phyloP scores from a whole-genome alignment of 2,329 filamentous ascomycete species.

The Chrysoporthe deuterocubensis region DNA sequence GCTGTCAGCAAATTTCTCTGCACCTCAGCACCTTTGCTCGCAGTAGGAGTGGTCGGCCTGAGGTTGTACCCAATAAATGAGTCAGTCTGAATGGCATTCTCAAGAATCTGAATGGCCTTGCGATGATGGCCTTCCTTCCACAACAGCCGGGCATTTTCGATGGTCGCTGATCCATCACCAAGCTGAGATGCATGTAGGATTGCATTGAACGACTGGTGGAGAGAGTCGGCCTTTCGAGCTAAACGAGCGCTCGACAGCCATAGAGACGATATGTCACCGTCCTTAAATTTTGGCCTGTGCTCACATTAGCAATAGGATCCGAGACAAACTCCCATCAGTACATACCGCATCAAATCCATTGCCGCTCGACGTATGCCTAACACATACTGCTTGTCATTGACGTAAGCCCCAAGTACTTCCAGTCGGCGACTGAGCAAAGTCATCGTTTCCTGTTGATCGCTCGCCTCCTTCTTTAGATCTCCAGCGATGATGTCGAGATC shows the following conservation, averaged over 20 bases:
- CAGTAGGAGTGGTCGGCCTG: conserved; percentile 41
- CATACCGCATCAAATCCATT: conserved; percentile 77
- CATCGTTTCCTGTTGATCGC: conserved; percentile 48
- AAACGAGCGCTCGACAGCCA: conserved; percentile 88
- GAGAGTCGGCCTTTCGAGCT: conserved; percentile 82
- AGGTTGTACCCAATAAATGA: conserved; percentile 59
- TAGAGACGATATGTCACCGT: conserved; percentile 76
- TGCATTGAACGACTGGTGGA: conserved; percentile 89
- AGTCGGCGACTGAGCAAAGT: conserved; percentile 73
- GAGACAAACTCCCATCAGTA: conserved; percentile 29
- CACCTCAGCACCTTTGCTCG: conserved; percentile 46
- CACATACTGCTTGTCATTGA: conserved; percentile 91
- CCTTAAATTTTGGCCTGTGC: conserved; percentile 61
- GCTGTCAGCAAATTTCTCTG: conserved; percentile 68
- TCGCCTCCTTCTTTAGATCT: conserved; percentile 45
- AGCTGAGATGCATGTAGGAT: conserved; percentile 86
- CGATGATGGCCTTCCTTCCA: conserved; percentile 94
- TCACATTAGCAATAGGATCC: conserved; percentile 35
- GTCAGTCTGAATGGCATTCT: conserved; percentile 81
- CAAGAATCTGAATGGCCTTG: conserved; percentile 90
- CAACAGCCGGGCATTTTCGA: conserved; percentile 89
- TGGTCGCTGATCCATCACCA: conserved; percentile 84
- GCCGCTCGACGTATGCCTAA: conserved; percentile 83
- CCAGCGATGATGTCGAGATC: conserved; percentile 81
- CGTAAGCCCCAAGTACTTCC: conserved; percentile 86